phyloP scores from a whole-genome alignment of 176 grass and related monocot species.

The Chrysopogon serrulatus region DNA sequence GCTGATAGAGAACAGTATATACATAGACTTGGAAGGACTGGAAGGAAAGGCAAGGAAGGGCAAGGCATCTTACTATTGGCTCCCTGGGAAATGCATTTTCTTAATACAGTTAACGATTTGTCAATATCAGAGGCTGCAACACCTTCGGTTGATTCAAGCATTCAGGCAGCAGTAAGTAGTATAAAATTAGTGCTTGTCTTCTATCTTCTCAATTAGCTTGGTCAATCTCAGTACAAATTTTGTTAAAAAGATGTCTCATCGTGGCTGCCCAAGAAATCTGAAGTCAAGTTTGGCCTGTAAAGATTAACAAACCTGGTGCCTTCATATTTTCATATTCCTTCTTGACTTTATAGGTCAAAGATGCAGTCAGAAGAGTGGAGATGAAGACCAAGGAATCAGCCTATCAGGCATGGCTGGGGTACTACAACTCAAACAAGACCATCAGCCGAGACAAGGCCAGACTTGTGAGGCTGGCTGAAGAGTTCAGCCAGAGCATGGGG shows the following conservation, averaged over 20 bases:
- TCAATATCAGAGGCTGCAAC: constrained; percentile 47
- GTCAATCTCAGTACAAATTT: neutral
- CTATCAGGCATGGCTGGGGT: constrained; percentile 95
- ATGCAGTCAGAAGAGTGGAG: constrained; percentile 47
- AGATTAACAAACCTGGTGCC: neutral
- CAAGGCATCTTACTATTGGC: constrained; percentile 69
- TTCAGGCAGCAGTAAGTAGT: constrained; percentile 44
- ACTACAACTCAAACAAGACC: constrained; percentile 76
- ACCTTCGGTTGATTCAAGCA: constrained; percentile 37
- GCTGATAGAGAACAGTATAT: constrained; percentile 85
- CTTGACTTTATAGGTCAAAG: constrained; percentile 47
- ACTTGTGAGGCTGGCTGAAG: constrained; percentile 68
- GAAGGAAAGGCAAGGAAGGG: constrained; percentile 81
- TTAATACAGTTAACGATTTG: constrained; percentile 66
- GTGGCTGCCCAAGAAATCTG: neutral
- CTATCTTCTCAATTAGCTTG: neutral
- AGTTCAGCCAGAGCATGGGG: constrained; percentile 93
- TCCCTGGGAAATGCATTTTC: constrained; percentile 77
- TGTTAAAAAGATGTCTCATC: neutral
- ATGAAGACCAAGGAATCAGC: constrained; percentile 74
- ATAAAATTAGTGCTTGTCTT: constrained; percentile 17
- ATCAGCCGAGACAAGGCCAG: constrained; percentile 57
- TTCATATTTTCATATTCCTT: constrained; percentile 9
- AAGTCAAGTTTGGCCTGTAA: constrained; percentile 15
- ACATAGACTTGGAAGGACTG: constrained; percentile 93